phyloP scores from a whole-genome alignment of 805 yeast genomes.

The Clavispora vitiphila region DNA sequence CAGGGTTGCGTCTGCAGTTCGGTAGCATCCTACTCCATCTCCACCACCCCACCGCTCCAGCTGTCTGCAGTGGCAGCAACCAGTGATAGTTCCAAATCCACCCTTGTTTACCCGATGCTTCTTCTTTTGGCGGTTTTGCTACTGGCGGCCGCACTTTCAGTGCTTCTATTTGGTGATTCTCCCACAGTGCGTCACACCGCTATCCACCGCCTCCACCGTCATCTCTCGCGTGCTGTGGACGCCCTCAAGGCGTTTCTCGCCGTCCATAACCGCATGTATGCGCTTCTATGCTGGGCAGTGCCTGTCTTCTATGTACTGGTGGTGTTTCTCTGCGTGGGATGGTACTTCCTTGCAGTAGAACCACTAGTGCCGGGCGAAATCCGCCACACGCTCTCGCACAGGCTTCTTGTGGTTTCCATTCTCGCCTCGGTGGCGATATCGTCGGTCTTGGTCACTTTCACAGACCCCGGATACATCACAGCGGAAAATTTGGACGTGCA shows the following conservation, averaged over 20 bases:
- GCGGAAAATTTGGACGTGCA: constrained; percentile 7
- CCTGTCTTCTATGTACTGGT: constrained; percentile 39
- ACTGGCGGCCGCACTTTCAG: constrained; percentile 15
- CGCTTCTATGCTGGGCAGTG: constrained; percentile 36
- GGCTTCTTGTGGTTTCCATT: constrained; percentile 24
- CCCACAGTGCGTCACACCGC: constrained; percentile 36
- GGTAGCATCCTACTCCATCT: not conserved
- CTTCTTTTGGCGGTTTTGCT: constrained; percentile 3
- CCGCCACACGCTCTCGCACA: constrained; percentile 6
- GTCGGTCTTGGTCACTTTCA: constrained; percentile 34
- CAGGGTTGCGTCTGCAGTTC: not conserved
- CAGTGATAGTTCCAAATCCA: too few species aligned
- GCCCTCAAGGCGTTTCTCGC: not conserved
- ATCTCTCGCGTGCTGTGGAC: not conserved
- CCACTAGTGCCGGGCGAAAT: constrained; percentile 12
- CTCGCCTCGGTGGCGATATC: constrained; percentile 28
- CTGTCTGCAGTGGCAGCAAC: not conserved
- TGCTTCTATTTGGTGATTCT: constrained; percentile 45
- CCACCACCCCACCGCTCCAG: not conserved
- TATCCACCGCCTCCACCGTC: constrained; percentile 21
- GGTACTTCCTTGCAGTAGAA: constrained; percentile 28
- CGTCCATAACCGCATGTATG: constrained; percentile 4
- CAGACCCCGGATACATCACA: constrained; percentile 40
- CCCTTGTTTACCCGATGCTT: constrained; percentile 6
- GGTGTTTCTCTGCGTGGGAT: constrained; percentile 28